Percentiles rank a stretch among this genome's conserved stretches.
These are phyloP conservation scores for Kluyveromyces sp. DNA, from an alignment of 1,139 yeast genomes.

Conservation along the genomic window DNA sequence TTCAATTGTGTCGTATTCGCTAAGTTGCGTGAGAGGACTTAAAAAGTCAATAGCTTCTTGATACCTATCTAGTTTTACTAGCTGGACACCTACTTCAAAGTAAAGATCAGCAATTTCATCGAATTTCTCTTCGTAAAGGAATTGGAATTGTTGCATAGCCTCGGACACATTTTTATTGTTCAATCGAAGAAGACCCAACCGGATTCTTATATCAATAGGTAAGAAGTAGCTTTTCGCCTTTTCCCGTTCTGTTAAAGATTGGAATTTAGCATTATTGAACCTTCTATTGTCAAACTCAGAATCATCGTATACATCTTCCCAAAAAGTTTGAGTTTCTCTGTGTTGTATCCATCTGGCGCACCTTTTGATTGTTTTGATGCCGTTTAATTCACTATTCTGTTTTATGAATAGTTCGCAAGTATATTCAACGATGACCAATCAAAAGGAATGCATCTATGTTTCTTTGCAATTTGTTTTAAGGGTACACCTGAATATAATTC, in stretches of 20 bases:
- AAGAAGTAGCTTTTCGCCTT: slow-evolving; percentile 41
- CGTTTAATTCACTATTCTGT: slow-evolving; percentile 49
- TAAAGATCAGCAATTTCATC: slow-evolving; percentile 65
- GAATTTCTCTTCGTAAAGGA: slow-evolving; percentile 48
- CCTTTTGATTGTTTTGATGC: slow-evolving; percentile 56
- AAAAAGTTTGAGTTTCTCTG: slow-evolving; percentile 64
- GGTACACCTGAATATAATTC: slow-evolving; percentile 20
- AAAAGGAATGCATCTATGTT: slow-evolving; percentile 40
- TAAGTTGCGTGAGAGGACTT: slow-evolving; percentile 43
- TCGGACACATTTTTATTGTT: slow-evolving; percentile 58
- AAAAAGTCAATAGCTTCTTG: slow-evolving; percentile 67
- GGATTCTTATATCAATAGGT: slow-evolving; percentile 82
- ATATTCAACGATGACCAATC: slow-evolving; percentile 88
- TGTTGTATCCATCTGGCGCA: slow-evolving; percentile 80
- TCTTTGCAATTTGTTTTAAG: slow-evolving; percentile 25
- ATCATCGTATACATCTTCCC: slow-evolving; percentile 75
- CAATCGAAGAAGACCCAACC: slow-evolving; percentile 67
- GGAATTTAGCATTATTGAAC: slow-evolving; percentile 37
- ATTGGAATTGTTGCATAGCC: slow-evolving; percentile 62
- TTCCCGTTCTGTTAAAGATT: slow-evolving; percentile 33
- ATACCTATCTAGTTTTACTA: slow-evolving; percentile 61
- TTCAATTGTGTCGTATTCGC: slow-evolving; percentile 43
- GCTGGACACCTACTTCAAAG: slow-evolving; percentile 65
- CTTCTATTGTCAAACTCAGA: slow-evolving; percentile 75
- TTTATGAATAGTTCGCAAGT: slow-evolving; percentile 62